These are phyloP conservation scores for Trichoderma koningiopsis DNA, from an alignment of 2,329 filamentous ascomycete species.

Conservation along the genomic window DNA sequence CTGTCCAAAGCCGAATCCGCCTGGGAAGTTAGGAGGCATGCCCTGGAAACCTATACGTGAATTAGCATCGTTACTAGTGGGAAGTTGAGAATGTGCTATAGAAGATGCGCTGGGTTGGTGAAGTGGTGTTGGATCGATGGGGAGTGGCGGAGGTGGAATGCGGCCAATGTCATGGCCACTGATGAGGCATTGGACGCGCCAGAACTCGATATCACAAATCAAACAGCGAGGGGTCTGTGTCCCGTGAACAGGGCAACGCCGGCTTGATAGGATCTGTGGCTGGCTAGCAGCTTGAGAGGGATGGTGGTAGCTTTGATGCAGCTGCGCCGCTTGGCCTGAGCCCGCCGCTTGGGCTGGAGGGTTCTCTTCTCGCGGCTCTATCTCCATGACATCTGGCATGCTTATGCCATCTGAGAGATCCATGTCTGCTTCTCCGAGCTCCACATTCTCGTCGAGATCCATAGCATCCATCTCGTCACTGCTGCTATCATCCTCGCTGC, in stretches of 20 bases:
- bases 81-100: background rate
- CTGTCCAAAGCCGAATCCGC: slow-evolving; percentile 65
- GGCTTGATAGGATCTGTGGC: background rate
- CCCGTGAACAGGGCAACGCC: background rate
- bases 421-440: background rate
- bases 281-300: background rate
- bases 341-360: background rate
- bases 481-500: background rate
- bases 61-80: slow-evolving; percentile 30
- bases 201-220: slow-evolving; percentile 15
- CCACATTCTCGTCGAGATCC: background rate
- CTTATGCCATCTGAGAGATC: background rate
- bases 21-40: slow-evolving; percentile 71
- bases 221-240: background rate
- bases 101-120: background rate
- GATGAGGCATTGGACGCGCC: slow-evolving; percentile 3
- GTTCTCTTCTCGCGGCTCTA: slow-evolving; percentile 6
- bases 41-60: slow-evolving; percentile 61
- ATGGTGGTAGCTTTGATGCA: background rate
- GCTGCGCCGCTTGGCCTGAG: slow-evolving; percentile 3
- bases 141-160: slow-evolving; percentile 7
- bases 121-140: slow-evolving; percentile 9
- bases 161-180: background rate
- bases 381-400: background rate
- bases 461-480: background rate